Percentiles rank a stretch among this genome's conserved stretches.
These are phyloP conservation scores for Fraxinus paxiana DNA, from an alignment of 305 asterid species.

Conservation along the genomic window DNA sequence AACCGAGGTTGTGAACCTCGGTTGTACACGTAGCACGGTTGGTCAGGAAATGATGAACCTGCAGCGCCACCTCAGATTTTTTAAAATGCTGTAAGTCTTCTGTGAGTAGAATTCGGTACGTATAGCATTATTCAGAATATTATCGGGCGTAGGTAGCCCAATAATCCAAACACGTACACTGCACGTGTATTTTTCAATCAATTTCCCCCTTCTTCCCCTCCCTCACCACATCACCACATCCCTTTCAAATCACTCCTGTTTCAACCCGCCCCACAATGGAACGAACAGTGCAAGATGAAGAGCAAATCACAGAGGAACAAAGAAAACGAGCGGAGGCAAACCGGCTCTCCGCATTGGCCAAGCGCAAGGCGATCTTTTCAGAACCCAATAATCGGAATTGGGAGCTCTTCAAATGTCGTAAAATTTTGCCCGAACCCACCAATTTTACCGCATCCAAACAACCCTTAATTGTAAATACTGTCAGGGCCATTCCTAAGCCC, in stretches of 20 bases:
- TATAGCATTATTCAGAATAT: no score
- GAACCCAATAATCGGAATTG: constrained; percentile 26
- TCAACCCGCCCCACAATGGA: background rate
- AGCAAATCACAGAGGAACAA: constrained; percentile 69
- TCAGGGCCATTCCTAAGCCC: constrained; percentile 12
- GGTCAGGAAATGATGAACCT: no score
- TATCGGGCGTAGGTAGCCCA: no score
- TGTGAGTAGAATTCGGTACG: no score
- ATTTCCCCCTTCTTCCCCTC: background rate
- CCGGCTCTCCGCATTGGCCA: constrained; percentile 79
- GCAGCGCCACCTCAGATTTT: no score
- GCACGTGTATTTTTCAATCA: no score
- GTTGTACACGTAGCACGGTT: no score
- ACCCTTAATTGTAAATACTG: constrained; percentile 10
- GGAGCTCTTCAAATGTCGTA: constrained; percentile 66
- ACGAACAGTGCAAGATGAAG: background rate
- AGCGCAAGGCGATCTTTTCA: constrained; percentile 58
- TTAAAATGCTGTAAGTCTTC: no score
- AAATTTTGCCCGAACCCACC: constrained; percentile 32
- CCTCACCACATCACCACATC: background rate
- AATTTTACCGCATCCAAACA: constrained; percentile 18
- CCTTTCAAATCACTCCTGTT: background rate
- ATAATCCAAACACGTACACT: no score
- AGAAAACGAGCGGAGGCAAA: constrained; percentile 69
- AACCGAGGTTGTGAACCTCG: no score